These are phyloP conservation scores for Acer negundo DNA, from an alignment of 345 rosid genomes.

Conservation along the genomic window DNA sequence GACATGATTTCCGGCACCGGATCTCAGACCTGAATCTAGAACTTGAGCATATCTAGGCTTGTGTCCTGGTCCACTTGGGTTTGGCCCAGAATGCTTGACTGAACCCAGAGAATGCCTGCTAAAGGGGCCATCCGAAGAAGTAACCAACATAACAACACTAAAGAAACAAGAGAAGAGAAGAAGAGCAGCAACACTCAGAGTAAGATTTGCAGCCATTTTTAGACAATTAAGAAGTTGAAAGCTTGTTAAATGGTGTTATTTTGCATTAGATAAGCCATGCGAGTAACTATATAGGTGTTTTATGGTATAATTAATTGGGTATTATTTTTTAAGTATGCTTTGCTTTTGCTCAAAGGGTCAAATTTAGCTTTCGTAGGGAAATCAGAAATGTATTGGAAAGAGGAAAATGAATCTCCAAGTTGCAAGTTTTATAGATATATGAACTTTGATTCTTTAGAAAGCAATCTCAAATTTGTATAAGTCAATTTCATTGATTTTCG, in stretches of 20 bases:
- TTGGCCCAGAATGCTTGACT: conserved; percentile 38
- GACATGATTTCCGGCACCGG: background rate
- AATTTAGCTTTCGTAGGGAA: background rate
- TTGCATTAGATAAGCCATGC: background rate
- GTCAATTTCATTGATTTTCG: background rate
- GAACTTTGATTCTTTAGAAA: background rate
- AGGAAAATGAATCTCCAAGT: background rate
- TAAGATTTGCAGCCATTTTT: background rate
- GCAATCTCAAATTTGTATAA: background rate
- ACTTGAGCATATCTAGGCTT: background rate
- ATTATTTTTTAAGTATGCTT: no score
- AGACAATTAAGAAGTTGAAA: background rate
- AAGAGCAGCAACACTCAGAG: background rate
- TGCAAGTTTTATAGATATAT: background rate
- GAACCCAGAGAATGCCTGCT: conserved; percentile 3
- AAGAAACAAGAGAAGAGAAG: conserved; percentile 6
- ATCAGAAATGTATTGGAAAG: background rate
- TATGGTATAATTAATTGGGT: background rate
- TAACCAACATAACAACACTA: background rate
- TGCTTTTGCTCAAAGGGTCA: background rate
- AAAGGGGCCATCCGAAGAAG: background rate
- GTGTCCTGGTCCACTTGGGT: conserved; percentile 36
- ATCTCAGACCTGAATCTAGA: background rate
- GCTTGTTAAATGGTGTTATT: background rate
- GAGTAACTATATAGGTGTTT: background rate